Conservation (phyloP, 2,329 filamentous ascomycete species). For the Rhynchosporium agropyri region DNA sequence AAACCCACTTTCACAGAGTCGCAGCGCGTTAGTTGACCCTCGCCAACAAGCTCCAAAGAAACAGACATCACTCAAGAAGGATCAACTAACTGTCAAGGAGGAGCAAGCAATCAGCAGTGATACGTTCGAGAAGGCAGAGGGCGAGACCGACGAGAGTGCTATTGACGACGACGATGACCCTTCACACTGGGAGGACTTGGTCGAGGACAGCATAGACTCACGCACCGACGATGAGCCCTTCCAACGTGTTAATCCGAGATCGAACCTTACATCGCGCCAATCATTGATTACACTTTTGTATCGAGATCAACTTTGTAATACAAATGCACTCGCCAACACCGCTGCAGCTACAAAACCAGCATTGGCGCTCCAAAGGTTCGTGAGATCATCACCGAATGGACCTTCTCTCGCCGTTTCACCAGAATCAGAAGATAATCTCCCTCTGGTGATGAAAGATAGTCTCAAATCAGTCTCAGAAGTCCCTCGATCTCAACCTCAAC, state of each 20-base stretch:
- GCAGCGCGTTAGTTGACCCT: slow-evolving; percentile 57
- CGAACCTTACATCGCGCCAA: slow-evolving; percentile 79
- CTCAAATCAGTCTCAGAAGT: slow-evolving; percentile 46
- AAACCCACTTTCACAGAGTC: slow-evolving; percentile 65
- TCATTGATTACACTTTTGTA: slow-evolving; percentile 89
- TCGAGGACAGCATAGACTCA: slow-evolving; percentile 79
- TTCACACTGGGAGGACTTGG: slow-evolving; percentile 63
- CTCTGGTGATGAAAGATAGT: slow-evolving; percentile 55
- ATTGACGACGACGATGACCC: slow-evolving; percentile 71
- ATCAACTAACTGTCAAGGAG: slow-evolving; percentile 67
- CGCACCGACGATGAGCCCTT: slow-evolving; percentile 84
- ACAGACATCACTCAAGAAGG: slow-evolving; percentile 78
- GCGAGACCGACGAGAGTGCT: slow-evolving; percentile 77
- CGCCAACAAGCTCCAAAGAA: slow-evolving; percentile 58
- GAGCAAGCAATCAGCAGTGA: slow-evolving; percentile 57
- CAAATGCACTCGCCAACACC: slow-evolving; percentile 67
- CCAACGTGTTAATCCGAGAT: slow-evolving; percentile 85
- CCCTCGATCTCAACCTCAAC: slow-evolving; percentile 67
- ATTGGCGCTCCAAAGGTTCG: slow-evolving; percentile 58
- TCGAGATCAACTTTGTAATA: slow-evolving; percentile 65
- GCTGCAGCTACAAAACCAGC: slow-evolving; percentile 55
- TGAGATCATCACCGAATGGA: slow-evolving; percentile 68
- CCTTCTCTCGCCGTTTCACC: slow-evolving; percentile 60
- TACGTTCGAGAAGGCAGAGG: slow-evolving; percentile 62
- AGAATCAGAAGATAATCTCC: slow-evolving; percentile 47